Evolutionary conservation across 768 basidiomycete species (phyloP), one percentile per base, ranked within the genome.

Genomic region (Jaapia argillacea): DNA sequence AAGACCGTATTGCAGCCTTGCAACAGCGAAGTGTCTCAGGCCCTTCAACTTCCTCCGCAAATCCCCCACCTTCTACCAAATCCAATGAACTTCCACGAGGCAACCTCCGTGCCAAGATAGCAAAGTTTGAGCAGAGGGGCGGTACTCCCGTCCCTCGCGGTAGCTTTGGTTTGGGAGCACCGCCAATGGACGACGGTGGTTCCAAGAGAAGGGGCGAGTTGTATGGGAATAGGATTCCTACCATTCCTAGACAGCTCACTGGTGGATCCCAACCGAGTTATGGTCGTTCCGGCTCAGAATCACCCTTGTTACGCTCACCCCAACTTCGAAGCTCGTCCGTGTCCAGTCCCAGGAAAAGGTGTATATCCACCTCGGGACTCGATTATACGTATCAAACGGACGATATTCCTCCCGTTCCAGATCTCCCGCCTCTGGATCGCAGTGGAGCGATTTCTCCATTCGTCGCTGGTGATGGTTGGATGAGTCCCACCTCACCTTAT

Each of bases 1-100:
- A 80, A 62, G 85, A 88, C 52, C 81, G 86, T 43, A 88, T 89
- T 49, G 86, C 86, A 14, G 85, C 85, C 22, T 66, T 89, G 40
- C 77, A 89, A 57, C 84, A 85, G 51, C 71, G 74, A 45, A 10
- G 13, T 12, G 56, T 51, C 56, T 48, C 31, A 47, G 51, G 43
- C 42, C 58, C 44, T 48, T 44, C 61, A 61, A 45, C 54, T 51
- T 25, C 62, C 35, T 51, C 69, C 43, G 49, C 63, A 7, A 56
- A 60, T 18, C 56, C 64, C 7, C 55, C 42, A 33, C 42, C 55
- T 2, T 56, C 56, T 22, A 48, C 57, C 3, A 54, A 47, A 26
- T 33, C 45, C 47, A 47, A 44, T 16, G 36, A 45, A 41, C 40
- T 48, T 6, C 41, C 31, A 16, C 10, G 50, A 0, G 55, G 64